Evolutionary conservation across 1,139 yeast species (phyloP).

Genomic region (Schizosaccharomyces versatilis): DNA sequence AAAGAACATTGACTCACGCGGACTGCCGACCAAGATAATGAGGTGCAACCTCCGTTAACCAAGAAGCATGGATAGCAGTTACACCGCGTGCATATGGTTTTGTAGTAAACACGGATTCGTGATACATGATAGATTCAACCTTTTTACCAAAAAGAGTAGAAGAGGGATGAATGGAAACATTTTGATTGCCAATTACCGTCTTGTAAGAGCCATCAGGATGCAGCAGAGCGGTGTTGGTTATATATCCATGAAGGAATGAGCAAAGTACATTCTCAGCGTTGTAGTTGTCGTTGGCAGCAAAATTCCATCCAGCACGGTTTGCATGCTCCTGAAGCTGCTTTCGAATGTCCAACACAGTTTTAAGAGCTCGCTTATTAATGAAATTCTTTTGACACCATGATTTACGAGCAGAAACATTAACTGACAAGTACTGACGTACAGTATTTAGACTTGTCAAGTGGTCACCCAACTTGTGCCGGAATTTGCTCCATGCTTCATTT

Average conservation of each 20-base stretch:
- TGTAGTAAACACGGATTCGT: slow-evolving; percentile 80
- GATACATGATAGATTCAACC: slow-evolving; percentile 75
- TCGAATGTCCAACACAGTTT: slow-evolving; percentile 31
- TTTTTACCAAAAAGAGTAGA: slow-evolving; percentile 66
- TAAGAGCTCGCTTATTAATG: slow-evolving; percentile 58
- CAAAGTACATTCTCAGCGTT: slow-evolving; percentile 38
- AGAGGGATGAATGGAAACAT: slow-evolving; percentile 78
- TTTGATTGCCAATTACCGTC: slow-evolving; percentile 46
- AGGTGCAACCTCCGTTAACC: slow-evolving; percentile 69
- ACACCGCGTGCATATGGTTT: slow-evolving; percentile 85
- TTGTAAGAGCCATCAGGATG: slow-evolving; percentile 86
- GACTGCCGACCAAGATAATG: slow-evolving; percentile 1
- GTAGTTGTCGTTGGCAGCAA: slow-evolving; percentile 15
- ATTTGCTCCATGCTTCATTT: slow-evolving; percentile 26
- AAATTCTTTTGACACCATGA: slow-evolving; percentile 75
- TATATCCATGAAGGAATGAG: slow-evolving; percentile 53
- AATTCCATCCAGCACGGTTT: slow-evolving; percentile 20
- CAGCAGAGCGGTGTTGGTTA: slow-evolving; percentile 75
- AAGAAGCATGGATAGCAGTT: slow-evolving; percentile 56
- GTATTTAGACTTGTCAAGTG: slow-evolving; percentile 48
- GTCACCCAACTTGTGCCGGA: slow-evolving; percentile 25
- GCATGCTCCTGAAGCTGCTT: slow-evolving; percentile 57
- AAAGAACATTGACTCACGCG: neutral
- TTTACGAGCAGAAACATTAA: slow-evolving; percentile 20
- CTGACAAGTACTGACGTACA: slow-evolving; percentile 15